phyloP scores from a whole-genome alignment of 106 monocot genomes.

The Apostasia shenzhenica region DNA sequence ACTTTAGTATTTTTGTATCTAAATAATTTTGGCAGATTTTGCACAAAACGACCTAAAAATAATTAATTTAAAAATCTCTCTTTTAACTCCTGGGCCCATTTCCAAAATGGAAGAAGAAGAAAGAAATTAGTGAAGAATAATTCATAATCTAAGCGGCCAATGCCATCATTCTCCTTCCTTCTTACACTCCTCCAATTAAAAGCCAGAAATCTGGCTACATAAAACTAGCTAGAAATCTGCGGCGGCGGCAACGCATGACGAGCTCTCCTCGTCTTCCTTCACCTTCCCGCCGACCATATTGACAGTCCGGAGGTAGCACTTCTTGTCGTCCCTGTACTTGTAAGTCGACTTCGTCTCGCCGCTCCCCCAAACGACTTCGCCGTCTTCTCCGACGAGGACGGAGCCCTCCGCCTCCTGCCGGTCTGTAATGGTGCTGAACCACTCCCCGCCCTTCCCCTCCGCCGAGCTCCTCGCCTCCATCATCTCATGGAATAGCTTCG shows the following conservation, averaged over 20 bases:
- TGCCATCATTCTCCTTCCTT: too few species aligned
- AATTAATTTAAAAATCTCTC: too few species aligned
- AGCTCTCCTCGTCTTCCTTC: slow-evolving; percentile 12
- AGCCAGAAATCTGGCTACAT: too few species aligned
- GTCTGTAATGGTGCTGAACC: slow-evolving; percentile 16
- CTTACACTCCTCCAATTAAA: too few species aligned
- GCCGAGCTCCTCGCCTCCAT: slow-evolving; percentile 9
- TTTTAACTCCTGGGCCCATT: too few species aligned
- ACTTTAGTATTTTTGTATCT: too few species aligned
- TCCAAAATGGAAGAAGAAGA: too few species aligned
- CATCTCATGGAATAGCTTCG: slow-evolving; percentile 29
- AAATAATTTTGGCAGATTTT: too few species aligned
- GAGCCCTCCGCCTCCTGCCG: slow-evolving; percentile 29
- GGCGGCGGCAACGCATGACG: slow-evolving; percentile 4
- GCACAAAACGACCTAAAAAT: too few species aligned
- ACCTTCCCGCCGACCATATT: slow-evolving; percentile 14
- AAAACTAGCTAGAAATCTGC: background rate
- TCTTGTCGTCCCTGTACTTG: slow-evolving; percentile 26
- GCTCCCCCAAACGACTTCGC: slow-evolving; percentile 16
- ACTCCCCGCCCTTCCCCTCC: slow-evolving; percentile 5
- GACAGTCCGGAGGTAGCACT: slow-evolving; percentile 34
- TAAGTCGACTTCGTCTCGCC: slow-evolving; percentile 27
- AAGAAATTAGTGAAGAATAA: too few species aligned
- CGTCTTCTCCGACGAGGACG: slow-evolving; percentile 19
- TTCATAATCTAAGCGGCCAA: too few species aligned